Base-by-base conservation (phyloP, 345 rosid species). In the Syzygium grande region DNA sequence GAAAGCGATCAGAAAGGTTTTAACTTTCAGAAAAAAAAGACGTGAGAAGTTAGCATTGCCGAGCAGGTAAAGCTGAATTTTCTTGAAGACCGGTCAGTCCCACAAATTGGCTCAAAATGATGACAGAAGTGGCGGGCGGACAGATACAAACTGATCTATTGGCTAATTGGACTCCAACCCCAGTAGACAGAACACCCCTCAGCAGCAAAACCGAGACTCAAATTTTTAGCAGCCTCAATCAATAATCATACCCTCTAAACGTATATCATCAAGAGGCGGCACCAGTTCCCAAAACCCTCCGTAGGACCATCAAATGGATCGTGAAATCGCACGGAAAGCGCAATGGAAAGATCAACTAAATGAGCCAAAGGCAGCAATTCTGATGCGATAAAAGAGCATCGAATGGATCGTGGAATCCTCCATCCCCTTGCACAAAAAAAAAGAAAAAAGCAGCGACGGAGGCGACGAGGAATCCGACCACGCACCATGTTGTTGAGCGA, bases 401-500 rank as follows among this genome's bases (percentile, higher is more conserved):
- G 3, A 73, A 73, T 38, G 49, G 83, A 73, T 73, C 83, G 38
- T 11, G 19, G 21, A 9, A 73, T 73, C 83, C 83, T 34, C 83
- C 5, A 34, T 19, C 23, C 46, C 11, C 15, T 78, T 5, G 46
- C 46, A 4, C 46, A 41, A 43, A 43, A 2, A 5, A 25, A 65
- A 65, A 1, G 5, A 41, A 41, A 13, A 13, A 7, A 84, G 2
- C 6, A 46, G 14, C 65, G 86, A 58, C 49, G 49, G 68, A 63
- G 87, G 63, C 77, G 51, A 52, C 9, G 14, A 63, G 1, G 51
- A 63, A 83, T 13, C 34, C 83, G 56, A 46, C 56, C 3, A 17
- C 68, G 58, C 84, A 98, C 99, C 99, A 96, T 91, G 61, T 94
- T 93, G 27, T 91, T 92, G 92, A 95, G 89, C 55, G 95, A 91